A percentile compares a stretch with the other conserved stretches of the same genome.
Evolutionary conservation across 2,329 filamentous ascomycete genomes (phyloP).

Genomic region (Colletotrichum australisinense): DNA sequence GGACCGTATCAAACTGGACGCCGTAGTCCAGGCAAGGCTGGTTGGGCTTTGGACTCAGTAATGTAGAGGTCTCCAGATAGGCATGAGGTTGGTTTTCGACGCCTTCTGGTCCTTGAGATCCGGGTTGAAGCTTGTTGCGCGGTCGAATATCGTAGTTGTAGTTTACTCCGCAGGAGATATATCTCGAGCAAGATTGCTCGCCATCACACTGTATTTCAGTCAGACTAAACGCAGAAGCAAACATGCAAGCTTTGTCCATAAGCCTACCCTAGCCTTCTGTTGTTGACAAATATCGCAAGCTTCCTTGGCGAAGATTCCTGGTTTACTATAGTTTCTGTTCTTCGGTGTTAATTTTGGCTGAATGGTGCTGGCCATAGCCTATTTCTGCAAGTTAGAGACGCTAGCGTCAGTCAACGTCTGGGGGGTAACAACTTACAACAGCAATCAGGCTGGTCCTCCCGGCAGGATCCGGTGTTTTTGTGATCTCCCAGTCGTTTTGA

Average conservation of each 20-base stretch:
- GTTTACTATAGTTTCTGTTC: not conserved
- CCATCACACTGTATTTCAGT: conserved; percentile 18
- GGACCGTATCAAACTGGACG: not conserved
- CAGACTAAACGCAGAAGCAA: not conserved
- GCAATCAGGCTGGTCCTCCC: not conserved
- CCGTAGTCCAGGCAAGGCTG: not conserved
- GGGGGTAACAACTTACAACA: not conserved
- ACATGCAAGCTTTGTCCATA: not conserved
- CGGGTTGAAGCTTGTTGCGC: not conserved
- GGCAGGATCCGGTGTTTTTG: not conserved
- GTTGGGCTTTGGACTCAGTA: not conserved
- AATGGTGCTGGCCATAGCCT: not conserved
- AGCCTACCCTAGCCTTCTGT: conserved; percentile 8
- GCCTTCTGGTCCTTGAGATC: not conserved
- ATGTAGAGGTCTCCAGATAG: not conserved
- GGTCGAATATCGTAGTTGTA: conserved; percentile 16
- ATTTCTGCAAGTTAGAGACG: not conserved
- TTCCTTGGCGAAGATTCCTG: not conserved
- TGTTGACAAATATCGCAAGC: conserved; percentile 7
- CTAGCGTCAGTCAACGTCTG: not conserved
- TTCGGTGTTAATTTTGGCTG: not conserved
- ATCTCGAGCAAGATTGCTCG: conserved; percentile 14
- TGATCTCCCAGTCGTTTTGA: not conserved
- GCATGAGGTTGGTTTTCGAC: not conserved
- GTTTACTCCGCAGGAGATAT: not conserved